Conservation (phyloP, 1,284 basidiomycete species). For the Anthracocystis panici-leucophaei region DNA sequence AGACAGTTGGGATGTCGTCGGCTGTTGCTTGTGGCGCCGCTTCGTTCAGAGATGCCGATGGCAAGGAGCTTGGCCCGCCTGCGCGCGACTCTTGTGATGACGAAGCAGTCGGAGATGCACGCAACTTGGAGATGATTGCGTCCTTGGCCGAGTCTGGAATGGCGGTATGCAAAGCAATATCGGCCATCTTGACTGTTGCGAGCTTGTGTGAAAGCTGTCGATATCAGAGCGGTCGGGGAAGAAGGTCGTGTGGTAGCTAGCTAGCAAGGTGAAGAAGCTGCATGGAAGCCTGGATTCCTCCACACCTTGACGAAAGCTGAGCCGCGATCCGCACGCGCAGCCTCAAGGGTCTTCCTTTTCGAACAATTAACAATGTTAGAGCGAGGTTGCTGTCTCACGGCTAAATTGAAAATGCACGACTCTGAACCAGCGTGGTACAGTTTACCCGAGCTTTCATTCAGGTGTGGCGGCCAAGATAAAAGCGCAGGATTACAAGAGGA, state of each 20-base stretch:
- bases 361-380: too few relatives aligned
- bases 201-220: not conserved
- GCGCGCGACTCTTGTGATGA: constrained; percentile 4
- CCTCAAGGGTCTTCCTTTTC: constrained; percentile 1
- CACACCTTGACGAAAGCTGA: not conserved
- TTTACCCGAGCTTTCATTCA: too few relatives aligned
- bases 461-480: too few relatives aligned
- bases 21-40: constrained; percentile 17
- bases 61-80: not conserved
- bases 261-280: too few relatives aligned
- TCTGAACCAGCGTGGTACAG: too few relatives aligned
- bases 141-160: constrained; percentile 36
- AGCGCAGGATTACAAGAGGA: too few relatives aligned
- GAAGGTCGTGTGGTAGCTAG: not conserved
- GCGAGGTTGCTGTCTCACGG: too few relatives aligned
- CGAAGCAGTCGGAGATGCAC: constrained; percentile 10
- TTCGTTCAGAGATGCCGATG: not conserved
- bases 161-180: constrained; percentile 9
- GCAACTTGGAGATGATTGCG: constrained; percentile 35
- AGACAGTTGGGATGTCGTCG: constrained; percentile 16
- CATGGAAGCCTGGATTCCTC: not conserved
- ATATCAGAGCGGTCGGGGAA: not conserved
- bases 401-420: too few relatives aligned
- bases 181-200: constrained; percentile 10
- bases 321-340: not conserved